Evolutionary conservation across 208 protist genomes (phyloP).

Genomic region (Naegleria gruberi): DNA sequence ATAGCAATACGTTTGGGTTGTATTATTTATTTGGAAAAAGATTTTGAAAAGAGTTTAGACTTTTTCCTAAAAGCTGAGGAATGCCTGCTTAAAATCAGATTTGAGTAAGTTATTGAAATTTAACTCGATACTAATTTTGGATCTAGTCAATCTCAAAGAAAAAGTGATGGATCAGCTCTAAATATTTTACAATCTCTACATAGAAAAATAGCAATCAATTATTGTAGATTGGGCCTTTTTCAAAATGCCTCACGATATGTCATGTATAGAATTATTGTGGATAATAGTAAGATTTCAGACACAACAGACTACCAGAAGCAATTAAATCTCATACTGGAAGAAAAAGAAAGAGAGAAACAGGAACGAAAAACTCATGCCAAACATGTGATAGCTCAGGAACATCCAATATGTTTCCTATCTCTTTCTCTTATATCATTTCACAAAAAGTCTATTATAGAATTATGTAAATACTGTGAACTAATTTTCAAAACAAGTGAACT

Average conservation of each 20-base stretch:
- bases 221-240: background rate
- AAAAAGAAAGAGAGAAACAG: background rate
- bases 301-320: background rate
- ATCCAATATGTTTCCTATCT: background rate
- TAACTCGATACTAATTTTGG: background rate
- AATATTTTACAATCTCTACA: background rate
- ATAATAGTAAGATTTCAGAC: background rate
- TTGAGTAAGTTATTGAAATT: background rate
- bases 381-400: background rate
- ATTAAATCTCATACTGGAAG: background rate
- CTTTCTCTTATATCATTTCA: background rate
- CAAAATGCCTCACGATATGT: background rate
- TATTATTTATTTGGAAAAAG: background rate
- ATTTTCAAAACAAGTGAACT: background rate
- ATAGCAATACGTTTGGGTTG: background rate
- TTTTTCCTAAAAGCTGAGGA: background rate
- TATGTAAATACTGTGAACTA: background rate
- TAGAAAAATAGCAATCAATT: conserved; percentile 2
- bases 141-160: background rate
- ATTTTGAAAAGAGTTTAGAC: background rate
- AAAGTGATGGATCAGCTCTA: background rate
- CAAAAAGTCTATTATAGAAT: background rate
- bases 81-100: background rate
- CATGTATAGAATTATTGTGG: background rate
- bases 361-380: background rate